Evolutionary conservation across 2,329 filamentous ascomycete species (phyloP).

Genomic region (Aspergillus ibericus): DNA sequence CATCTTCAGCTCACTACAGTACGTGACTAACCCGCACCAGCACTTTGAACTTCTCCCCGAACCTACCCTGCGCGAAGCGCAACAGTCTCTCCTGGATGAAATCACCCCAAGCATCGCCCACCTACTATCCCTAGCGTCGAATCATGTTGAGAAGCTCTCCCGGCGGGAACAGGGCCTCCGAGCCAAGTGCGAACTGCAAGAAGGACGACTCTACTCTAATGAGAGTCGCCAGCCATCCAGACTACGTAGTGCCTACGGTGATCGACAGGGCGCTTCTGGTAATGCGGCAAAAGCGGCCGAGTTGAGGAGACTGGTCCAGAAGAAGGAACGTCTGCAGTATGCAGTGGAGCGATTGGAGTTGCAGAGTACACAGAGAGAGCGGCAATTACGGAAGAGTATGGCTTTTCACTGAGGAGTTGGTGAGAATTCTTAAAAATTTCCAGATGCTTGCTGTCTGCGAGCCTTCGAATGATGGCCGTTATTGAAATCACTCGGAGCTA

Average conservation of each 20-base stretch:
- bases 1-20: neutral
- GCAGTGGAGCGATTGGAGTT: slow-evolving; percentile 82
- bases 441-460: neutral
- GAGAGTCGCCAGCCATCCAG: slow-evolving; percentile 32
- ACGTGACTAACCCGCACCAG: slow-evolving; percentile 45
- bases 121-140: slow-evolving; percentile 77
- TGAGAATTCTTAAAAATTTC: neutral
- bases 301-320: slow-evolving; percentile 70
- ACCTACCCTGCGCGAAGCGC: slow-evolving; percentile 75
- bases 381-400: slow-evolving; percentile 73
- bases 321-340: slow-evolving; percentile 83
- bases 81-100: slow-evolving; percentile 80
- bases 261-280: slow-evolving; percentile 26
- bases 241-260: slow-evolving; percentile 22
- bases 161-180: slow-evolving; percentile 81
- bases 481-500: neutral
- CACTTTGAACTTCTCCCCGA: slow-evolving; percentile 94
- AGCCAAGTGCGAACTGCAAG: slow-evolving; percentile 78
- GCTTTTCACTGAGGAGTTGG: slow-evolving; percentile 47
- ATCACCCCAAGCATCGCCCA: slow-evolving; percentile 82
- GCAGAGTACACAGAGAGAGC: slow-evolving; percentile 75
- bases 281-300: slow-evolving; percentile 53
- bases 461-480: neutral
- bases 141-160: slow-evolving; percentile 78
- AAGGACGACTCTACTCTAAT: slow-evolving; percentile 62